Conservation (phyloP, 2,329 filamentous ascomycete genomes). For the Ophiostoma perfectum region DNA sequence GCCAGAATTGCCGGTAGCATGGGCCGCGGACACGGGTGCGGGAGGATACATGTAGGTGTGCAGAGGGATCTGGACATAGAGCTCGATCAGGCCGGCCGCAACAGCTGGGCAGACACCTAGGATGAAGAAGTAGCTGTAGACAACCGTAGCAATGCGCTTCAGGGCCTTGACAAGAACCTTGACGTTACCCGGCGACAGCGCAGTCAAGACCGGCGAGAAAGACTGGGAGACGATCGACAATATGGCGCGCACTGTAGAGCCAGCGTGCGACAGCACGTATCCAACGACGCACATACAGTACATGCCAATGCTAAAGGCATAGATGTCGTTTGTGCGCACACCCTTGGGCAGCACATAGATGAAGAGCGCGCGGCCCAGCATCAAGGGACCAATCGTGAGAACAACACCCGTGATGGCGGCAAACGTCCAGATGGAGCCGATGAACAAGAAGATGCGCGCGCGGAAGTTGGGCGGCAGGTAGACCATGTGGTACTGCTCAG, state of each 20-base stretch:
- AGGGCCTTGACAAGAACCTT: slow-evolving; percentile 24
- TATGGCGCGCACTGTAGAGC: slow-evolving; percentile 35
- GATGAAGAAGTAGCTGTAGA: slow-evolving; percentile 72
- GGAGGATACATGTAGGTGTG: slow-evolving; percentile 64
- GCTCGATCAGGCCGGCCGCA: slow-evolving; percentile 72
- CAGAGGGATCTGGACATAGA: slow-evolving; percentile 82
- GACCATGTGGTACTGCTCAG: slow-evolving; percentile 61
- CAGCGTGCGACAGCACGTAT: slow-evolving; percentile 55
- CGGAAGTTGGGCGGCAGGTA: slow-evolving; percentile 84
- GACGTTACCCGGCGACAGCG: not conserved
- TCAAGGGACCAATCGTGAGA: slow-evolving; percentile 77
- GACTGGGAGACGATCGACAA: not conserved
- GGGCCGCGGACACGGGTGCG: too few species aligned
- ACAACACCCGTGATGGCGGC: slow-evolving; percentile 81
- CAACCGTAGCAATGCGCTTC: slow-evolving; percentile 1
- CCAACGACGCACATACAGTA: slow-evolving; percentile 67
- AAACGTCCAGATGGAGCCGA: slow-evolving; percentile 87
- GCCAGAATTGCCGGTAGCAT: slow-evolving; percentile 31
- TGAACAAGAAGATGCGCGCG: slow-evolving; percentile 73
- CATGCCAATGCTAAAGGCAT: slow-evolving; percentile 87
- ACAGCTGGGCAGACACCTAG: slow-evolving; percentile 75
- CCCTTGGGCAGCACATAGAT: slow-evolving; percentile 64
- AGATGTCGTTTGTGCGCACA: slow-evolving; percentile 84
- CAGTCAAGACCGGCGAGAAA: slow-evolving; percentile 30
- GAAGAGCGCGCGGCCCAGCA: slow-evolving; percentile 77